These are phyloP conservation scores for Rhizopogon vesiculosus DNA, from an alignment of 768 basidiomycete species.

Conservation along the genomic window DNA sequence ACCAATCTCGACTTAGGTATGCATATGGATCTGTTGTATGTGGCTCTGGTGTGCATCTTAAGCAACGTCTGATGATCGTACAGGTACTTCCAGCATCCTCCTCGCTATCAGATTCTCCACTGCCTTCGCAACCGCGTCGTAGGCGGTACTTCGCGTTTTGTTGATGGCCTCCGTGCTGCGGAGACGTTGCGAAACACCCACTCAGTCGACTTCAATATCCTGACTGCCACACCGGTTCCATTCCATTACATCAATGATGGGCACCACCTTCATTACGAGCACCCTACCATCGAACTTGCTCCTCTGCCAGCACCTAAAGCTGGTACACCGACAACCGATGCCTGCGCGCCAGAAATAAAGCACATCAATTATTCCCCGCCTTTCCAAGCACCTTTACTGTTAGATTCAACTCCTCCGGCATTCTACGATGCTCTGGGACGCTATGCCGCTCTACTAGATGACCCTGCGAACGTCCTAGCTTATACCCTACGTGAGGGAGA, in stretches of 20 bases:
- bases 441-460: slow-evolving; percentile 59
- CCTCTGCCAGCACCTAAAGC: slow-evolving; percentile 8
- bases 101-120: slow-evolving; percentile 89
- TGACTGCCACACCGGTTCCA: slow-evolving; percentile 63
- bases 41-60: slow-evolving; percentile 7
- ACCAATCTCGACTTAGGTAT: slow-evolving; percentile 85
- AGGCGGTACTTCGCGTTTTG: slow-evolving; percentile 85
- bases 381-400: slow-evolving; percentile 80
- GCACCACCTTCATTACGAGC: slow-evolving; percentile 70
- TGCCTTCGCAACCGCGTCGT: slow-evolving; percentile 79
- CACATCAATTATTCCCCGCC: slow-evolving; percentile 92
- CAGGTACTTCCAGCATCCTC: slow-evolving; percentile 90
- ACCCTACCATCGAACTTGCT: slow-evolving; percentile 70
- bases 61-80: slow-evolving; percentile 3
- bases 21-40: slow-evolving; percentile 91
- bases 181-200: slow-evolving; percentile 39
- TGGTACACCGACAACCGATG: background rate
- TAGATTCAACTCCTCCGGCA: slow-evolving; percentile 40
- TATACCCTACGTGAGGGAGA: slow-evolving; percentile 80
- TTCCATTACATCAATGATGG: slow-evolving; percentile 93
- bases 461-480: slow-evolving; percentile 44
- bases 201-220: slow-evolving; percentile 49
- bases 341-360: slow-evolving; percentile 32
- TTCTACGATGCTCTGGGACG: slow-evolving; percentile 60
- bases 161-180: slow-evolving; percentile 73